Conservation (phyloP, 208 protist species). For the Leishmania amazonensis region DNA sequence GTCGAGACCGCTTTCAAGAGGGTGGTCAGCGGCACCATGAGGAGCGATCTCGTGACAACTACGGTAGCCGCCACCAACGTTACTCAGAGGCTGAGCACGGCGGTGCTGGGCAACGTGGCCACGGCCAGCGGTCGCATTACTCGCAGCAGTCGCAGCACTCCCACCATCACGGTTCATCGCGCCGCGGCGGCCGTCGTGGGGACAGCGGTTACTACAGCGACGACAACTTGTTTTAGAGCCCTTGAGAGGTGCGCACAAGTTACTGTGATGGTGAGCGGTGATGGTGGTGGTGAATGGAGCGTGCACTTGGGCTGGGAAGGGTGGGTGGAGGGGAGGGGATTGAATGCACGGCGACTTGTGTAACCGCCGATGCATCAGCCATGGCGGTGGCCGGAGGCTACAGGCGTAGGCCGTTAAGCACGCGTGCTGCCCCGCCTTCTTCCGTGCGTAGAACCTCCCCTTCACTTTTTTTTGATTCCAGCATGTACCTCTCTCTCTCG, state of each 20-base stretch:
- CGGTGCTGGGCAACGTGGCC: background rate
- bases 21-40: background rate
- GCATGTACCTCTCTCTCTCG: background rate
- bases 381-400: background rate
- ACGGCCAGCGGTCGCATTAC: background rate
- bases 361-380: background rate
- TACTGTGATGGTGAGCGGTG: background rate
- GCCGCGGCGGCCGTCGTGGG: constrained; percentile 15
- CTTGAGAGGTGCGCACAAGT: background rate
- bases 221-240: constrained; percentile 43
- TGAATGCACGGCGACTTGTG: background rate
- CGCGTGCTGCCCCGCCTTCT: background rate
- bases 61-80: background rate
- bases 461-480: too few species aligned
- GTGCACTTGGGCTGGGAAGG: background rate
- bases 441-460: background rate
- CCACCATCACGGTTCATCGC: constrained; percentile 3
- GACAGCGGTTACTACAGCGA: constrained; percentile 28
- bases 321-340: background rate
- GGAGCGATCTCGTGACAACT: background rate
- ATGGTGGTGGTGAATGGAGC: background rate
- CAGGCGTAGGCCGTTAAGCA: background rate
- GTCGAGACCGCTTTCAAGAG: constrained; percentile 5
- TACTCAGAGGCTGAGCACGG: background rate
- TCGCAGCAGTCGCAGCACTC: constrained; percentile 1